These are phyloP conservation scores for Candida golubevii DNA, from an alignment of 805 yeast species.

Conservation along the genomic window DNA sequence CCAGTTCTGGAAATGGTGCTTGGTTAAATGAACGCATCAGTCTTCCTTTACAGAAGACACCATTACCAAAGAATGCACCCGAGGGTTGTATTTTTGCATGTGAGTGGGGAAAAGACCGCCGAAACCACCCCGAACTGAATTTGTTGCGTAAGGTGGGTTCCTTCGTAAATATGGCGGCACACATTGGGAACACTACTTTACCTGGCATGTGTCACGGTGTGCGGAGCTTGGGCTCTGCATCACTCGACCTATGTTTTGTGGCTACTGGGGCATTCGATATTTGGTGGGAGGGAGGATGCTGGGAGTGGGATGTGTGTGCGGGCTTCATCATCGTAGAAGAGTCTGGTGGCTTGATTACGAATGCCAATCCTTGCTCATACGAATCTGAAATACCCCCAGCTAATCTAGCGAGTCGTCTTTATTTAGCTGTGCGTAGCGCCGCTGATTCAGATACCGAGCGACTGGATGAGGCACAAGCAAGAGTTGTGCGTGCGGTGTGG, in stretches of 20 bases:
- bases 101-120: slow-evolving; percentile 18
- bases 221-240: slow-evolving; percentile 14
- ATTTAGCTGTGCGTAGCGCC: slow-evolving; percentile 11
- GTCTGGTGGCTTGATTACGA: slow-evolving; percentile 13
- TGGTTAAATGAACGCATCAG: slow-evolving; percentile 11
- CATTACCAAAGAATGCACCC: slow-evolving; percentile 11
- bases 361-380: slow-evolving; percentile 11
- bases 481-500: slow-evolving; percentile 13
- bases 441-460: slow-evolving; percentile 7
- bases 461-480: slow-evolving; percentile 7
- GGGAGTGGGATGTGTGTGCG: slow-evolving; percentile 19
- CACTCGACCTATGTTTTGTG: slow-evolving; percentile 14
- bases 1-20: slow-evolving; percentile 12
- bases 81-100: slow-evolving; percentile 16
- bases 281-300: slow-evolving; percentile 18
- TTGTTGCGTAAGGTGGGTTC: slow-evolving; percentile 8
- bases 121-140: slow-evolving; percentile 10
- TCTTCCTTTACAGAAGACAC: slow-evolving; percentile 9
- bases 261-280: slow-evolving; percentile 16
- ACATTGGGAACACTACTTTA: slow-evolving; percentile 1
- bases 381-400: slow-evolving; percentile 3
- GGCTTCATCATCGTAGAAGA: slow-evolving; percentile 14
- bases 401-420: slow-evolving; percentile 12
- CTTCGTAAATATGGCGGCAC: slow-evolving; percentile 14
- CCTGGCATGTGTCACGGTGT: slow-evolving; percentile 14